Percentiles rank a stretch among this genome's conserved stretches.
Conservation (phyloP, 257 asterid species). For the Solanum lycopersicoides region DNA sequence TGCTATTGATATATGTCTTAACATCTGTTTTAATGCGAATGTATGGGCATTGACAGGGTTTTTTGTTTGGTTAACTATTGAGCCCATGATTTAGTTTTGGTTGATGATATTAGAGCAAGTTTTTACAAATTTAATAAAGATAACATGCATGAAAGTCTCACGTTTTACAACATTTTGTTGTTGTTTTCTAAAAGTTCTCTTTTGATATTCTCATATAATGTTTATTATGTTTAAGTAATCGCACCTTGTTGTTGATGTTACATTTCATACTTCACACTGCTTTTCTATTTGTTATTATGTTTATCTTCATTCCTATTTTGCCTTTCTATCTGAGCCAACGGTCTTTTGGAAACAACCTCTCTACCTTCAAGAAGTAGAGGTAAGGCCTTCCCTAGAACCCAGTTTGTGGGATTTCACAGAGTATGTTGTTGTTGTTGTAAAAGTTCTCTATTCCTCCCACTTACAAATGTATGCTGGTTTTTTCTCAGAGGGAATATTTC, state of each 20-base stretch:
- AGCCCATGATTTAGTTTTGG: background rate
- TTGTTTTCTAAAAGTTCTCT: background rate
- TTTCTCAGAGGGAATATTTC: conserved; percentile 92
- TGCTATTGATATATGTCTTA: background rate
- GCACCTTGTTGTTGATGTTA: background rate
- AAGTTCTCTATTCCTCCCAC: background rate
- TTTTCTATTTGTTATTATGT: background rate
- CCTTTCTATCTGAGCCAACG: background rate
- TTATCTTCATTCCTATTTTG: background rate
- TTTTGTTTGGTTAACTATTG: background rate
- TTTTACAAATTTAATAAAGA: background rate
- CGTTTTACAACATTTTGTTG: background rate
- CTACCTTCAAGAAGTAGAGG: background rate
- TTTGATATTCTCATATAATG: background rate
- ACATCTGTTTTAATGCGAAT: background rate
- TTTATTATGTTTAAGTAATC: background rate
- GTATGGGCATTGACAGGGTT: background rate
- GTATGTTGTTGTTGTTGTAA: background rate
- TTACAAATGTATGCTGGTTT: background rate
- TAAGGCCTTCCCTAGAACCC: background rate
- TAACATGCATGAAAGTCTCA: background rate
- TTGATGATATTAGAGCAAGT: background rate
- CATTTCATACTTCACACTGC: background rate
- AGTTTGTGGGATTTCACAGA: background rate
- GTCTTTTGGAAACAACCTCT: background rate